Base-by-base conservation (phyloP, 1,284 basidiomycete species). In the Schizophyllum commune region DNA sequence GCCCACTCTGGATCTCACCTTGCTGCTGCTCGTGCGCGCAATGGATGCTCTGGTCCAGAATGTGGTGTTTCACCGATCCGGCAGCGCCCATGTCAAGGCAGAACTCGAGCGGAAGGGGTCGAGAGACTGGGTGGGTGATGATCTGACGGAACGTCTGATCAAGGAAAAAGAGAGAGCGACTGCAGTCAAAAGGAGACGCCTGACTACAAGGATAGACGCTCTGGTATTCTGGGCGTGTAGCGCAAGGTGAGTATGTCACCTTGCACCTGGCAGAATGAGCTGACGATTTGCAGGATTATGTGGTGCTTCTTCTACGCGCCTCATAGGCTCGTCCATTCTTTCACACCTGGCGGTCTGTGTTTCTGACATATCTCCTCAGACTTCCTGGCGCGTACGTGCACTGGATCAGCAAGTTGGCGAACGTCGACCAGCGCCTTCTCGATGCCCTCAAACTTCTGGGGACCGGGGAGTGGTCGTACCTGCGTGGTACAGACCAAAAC, bases 241-340 rank as follows among this genome's bases (percentile, higher is more conserved):
- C 65, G 84, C 88, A 52, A 84, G 89, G 89, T 89, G 60, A 21
- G 78, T 72, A 57, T 53, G 22, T n/a, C 52, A 34, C 47, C 27
- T 27, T 19, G 11, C 15, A 9, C 63, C 15, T 55, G 32, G 47
- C 57, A n/a, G 22, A 58, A 34, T 32, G 56, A 54, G 55, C 62
- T 33, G 56, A 32, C 39, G 17, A 39, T 63, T 9, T 57, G 61
- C 65, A 90, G 89, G 67, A 90, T 91, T 59, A 91, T 91, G 88
- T 91, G 88, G 89, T 91, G 88, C 68, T 91, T 88, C 71, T 86
- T 89, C 70, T 91, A 91, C 67, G 76, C 84, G 66, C 87, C 88
- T 5, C 75, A 83, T 65, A 83, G 85, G 88, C 89, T 68, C 55
- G 65, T 65, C 21, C 54, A 5, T 57, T 59, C 52, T 22, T 6